A percentile compares a stretch with the other conserved stretches of the same genome.
These are phyloP conservation scores for Trichoderma guizhouense DNA, from an alignment of 2,329 filamentous ascomycete species.

Conservation along the genomic window DNA sequence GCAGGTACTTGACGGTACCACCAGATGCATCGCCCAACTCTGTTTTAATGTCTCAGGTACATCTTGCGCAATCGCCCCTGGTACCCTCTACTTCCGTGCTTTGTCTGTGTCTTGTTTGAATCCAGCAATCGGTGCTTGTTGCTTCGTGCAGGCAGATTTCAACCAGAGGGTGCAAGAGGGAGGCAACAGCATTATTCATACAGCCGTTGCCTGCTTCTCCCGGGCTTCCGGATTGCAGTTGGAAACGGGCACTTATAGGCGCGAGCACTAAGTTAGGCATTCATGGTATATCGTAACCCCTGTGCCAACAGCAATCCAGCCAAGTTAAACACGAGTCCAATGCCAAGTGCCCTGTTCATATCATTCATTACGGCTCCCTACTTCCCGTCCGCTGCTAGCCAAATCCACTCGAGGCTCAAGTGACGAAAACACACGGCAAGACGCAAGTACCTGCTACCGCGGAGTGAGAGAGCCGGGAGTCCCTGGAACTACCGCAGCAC, in stretches of 20 bases:
- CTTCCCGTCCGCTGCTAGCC: background rate
- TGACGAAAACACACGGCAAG: background rate
- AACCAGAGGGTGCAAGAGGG: background rate
- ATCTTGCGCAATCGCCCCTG: background rate
- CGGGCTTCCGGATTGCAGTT: background rate
- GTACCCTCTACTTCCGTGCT: background rate
- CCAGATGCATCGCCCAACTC: background rate
- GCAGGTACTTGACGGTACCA: background rate
- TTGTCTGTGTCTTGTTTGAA: background rate
- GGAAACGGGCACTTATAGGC: background rate
- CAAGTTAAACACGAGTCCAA: background rate
- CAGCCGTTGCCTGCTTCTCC: background rate
- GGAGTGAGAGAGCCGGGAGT: background rate
- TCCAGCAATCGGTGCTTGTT: background rate
- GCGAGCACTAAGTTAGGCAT: background rate
- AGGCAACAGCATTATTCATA: background rate
- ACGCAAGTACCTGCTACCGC: background rate
- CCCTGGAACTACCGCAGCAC: constrained; percentile 7
- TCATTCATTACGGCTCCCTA: background rate
- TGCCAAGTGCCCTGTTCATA: background rate
- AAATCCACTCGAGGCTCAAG: background rate
- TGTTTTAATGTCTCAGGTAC: constrained; percentile 12
- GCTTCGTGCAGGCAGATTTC: background rate
- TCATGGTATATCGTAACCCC: background rate
- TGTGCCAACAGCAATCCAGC: background rate